Evolutionary conservation across 768 basidiomycete genomes (phyloP).

Genomic region (Trametes coccinea): DNA sequence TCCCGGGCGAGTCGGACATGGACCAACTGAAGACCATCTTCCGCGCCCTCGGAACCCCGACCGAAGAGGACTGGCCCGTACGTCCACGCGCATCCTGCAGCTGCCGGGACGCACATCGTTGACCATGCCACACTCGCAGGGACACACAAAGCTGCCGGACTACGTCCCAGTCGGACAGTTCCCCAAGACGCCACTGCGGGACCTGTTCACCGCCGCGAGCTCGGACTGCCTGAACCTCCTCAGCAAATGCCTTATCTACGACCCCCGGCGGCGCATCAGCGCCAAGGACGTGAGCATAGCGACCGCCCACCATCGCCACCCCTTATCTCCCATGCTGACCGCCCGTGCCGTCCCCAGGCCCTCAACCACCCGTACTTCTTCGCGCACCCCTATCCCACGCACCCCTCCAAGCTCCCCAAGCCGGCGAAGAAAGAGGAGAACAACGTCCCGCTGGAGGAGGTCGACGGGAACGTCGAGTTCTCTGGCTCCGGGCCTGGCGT

Average conservation of each 20-base stretch:
- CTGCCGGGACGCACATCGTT: background rate
- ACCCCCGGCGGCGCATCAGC: constrained; percentile 79
- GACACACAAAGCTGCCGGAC: constrained; percentile 87
- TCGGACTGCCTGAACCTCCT: constrained; percentile 84
- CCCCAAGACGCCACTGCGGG: constrained; percentile 77
- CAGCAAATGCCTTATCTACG: constrained; percentile 75
- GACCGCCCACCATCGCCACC: background rate
- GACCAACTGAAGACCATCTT: constrained; percentile 96
- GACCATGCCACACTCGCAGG: constrained; percentile 44
- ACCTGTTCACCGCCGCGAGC: constrained; percentile 89
- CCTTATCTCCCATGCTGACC: background rate
- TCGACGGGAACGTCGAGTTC: constrained; percentile 71
- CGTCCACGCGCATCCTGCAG: constrained; percentile 27
- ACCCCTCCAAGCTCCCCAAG: constrained; percentile 89
- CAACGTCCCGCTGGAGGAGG: constrained; percentile 67
- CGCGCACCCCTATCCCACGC: constrained; percentile 82
- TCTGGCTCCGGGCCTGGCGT: constrained; percentile 49
- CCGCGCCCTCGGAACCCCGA: constrained; percentile 91
- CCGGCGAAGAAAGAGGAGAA: constrained; percentile 44
- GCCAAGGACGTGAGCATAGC: constrained; percentile 67
- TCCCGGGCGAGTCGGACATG: constrained; percentile 95
- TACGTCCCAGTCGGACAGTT: constrained; percentile 86
- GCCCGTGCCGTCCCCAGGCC: constrained; percentile 48
- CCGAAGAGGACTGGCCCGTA: constrained; percentile 97
- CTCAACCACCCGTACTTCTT: constrained; percentile 88